A percentile compares a stretch with the other conserved stretches of the same genome.
phyloP scores from a whole-genome alignment of 768 basidiomycete species.

The Daedaleopsis sinensis region DNA sequence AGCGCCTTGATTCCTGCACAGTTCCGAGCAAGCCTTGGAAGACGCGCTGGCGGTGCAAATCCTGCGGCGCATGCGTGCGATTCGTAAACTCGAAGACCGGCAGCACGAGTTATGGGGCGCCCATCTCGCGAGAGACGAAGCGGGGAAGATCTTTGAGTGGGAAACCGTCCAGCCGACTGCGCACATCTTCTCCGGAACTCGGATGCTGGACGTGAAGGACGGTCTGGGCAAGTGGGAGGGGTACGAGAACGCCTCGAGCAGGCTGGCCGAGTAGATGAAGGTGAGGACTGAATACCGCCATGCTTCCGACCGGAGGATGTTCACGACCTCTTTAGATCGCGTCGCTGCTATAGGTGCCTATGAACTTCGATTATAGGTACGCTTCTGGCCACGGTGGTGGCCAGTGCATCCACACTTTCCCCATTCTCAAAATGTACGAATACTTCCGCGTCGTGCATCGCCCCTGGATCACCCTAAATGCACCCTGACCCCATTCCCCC shows the following conservation, averaged over 20 bases:
- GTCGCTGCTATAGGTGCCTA: background rate
- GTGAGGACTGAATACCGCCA: background rate
- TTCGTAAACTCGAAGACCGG: conserved; percentile 52
- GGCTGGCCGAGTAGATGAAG: conserved; percentile 26
- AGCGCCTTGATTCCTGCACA: conserved; percentile 48
- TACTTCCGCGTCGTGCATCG: no score
- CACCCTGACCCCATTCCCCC: no score
- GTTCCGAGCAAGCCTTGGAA: conserved; percentile 59
- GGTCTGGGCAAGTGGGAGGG: conserved; percentile 65
- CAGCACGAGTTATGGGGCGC: conserved; percentile 62
- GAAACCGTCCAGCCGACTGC: conserved; percentile 60
- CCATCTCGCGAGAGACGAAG: conserved; percentile 53
- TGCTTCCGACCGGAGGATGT: background rate
- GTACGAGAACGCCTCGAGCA: conserved; percentile 54
- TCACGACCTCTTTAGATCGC: background rate
- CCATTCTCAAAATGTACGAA: no score
- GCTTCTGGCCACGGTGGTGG: background rate
- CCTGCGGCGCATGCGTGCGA: conserved; percentile 57
- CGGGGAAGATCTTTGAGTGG: conserved; percentile 54
- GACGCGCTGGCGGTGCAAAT: conserved; percentile 62
- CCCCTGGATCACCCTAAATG: no score
- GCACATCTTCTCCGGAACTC: conserved; percentile 70
- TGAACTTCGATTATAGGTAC: background rate
- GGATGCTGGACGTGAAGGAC: conserved; percentile 59
- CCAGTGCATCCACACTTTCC: no score